Conservation (phyloP, 768 basidiomycete genomes). For the Rubroboletus satanas region DNA sequence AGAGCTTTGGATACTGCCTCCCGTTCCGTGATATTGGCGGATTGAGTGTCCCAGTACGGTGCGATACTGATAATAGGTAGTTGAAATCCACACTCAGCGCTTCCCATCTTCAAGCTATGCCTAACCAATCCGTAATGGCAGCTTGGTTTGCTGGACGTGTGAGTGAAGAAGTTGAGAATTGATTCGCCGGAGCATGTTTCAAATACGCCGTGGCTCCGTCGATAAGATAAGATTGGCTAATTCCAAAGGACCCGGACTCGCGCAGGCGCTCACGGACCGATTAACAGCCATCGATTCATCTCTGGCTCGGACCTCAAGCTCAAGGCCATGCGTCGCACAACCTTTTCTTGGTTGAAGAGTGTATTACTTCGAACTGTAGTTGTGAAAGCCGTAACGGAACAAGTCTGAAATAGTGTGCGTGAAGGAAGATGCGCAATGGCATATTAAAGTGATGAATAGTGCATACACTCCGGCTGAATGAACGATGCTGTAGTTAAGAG, state of each 20-base stretch:
- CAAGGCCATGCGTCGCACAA: background rate
- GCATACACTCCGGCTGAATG: slow-evolving; percentile 18
- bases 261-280: background rate
- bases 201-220: background rate
- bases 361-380: background rate
- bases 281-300: background rate
- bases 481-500: slow-evolving; percentile 15
- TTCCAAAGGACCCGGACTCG: background rate
- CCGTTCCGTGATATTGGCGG: slow-evolving; percentile 30
- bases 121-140: background rate
- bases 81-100: slow-evolving; percentile 4
- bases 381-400: background rate
- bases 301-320: background rate
- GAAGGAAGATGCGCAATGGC: background rate
- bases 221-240: slow-evolving; percentile 19
- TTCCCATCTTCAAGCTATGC: slow-evolving; percentile 10
- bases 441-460: slow-evolving; percentile 21
- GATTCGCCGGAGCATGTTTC: background rate
- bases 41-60: slow-evolving; percentile 50
- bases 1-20: slow-evolving; percentile 52
- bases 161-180: background rate
- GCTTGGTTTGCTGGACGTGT: background rate
- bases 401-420: background rate
- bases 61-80: slow-evolving; percentile 74
- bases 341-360: background rate